Percentiles rank a stretch among this genome's conserved stretches.
Conservation (phyloP, 2,329 filamentous ascomycete genomes). For the Berkeleyomyces rouxiae region DNA sequence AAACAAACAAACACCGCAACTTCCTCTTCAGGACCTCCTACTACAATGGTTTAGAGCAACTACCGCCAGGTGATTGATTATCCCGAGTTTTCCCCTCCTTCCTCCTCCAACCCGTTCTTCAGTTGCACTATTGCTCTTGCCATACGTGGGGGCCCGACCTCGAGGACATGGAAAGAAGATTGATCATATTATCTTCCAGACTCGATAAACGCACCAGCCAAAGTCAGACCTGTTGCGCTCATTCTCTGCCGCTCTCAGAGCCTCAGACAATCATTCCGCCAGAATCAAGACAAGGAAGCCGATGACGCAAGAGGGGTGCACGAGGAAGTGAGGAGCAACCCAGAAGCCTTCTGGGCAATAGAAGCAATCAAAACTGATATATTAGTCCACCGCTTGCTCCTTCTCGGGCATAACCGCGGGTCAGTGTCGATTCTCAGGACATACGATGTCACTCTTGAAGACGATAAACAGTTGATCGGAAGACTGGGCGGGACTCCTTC, state of each 20-base stretch:
- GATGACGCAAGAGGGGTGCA: too few species aligned
- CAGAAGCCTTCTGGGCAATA: too few species aligned
- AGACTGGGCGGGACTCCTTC: too few species aligned
- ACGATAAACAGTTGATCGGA: too few species aligned
- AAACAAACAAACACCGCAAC: conserved; percentile 2
- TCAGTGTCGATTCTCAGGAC: neutral
- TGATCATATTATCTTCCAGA: neutral
- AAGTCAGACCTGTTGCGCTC: too few species aligned
- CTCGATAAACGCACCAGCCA: too few species aligned
- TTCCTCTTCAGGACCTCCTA: neutral
- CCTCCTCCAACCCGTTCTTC: neutral
- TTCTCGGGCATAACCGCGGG: neutral
- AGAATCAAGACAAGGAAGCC: too few species aligned
- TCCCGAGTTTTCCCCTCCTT: neutral
- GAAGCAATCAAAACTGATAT: neutral
- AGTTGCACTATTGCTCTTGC: neutral
- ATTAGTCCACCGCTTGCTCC: neutral
- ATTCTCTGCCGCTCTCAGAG: too few species aligned
- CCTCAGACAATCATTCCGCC: too few species aligned
- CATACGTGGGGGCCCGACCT: neutral
- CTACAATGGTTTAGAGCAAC: neutral
- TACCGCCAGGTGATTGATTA: neutral
- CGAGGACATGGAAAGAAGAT: neutral
- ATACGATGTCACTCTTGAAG: neutral
- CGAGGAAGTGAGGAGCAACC: neutral